These are phyloP conservation scores for Xerocomus potaroensis DNA, from an alignment of 768 basidiomycete genomes.

Conservation along the genomic window DNA sequence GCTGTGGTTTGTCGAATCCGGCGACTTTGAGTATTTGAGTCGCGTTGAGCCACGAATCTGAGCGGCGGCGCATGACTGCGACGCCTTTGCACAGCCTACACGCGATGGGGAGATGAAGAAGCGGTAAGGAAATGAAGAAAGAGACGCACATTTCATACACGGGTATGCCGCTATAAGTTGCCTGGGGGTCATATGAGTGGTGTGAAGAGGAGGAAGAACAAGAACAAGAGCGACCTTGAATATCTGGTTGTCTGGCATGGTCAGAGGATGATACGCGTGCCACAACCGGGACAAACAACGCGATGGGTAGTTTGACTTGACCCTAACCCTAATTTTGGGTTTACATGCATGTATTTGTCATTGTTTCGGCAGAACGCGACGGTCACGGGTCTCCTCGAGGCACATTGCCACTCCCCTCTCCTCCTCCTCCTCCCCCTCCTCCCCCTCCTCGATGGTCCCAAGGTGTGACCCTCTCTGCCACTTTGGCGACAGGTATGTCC, in stretches of 20 bases:
- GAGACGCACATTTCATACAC: slow-evolving; percentile 82
- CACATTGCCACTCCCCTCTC: slow-evolving; percentile 27
- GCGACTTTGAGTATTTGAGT: slow-evolving; percentile 99
- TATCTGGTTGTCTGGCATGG: slow-evolving; percentile 81
- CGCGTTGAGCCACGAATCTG: slow-evolving; percentile 98
- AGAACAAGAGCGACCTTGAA: slow-evolving; percentile 64
- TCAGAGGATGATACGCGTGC: slow-evolving; percentile 30
- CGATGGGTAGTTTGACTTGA: too few species aligned
- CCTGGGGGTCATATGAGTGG: slow-evolving; percentile 42
- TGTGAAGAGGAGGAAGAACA: background rate
- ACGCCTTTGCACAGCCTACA: slow-evolving; percentile 90
- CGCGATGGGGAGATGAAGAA: slow-evolving; percentile 37
- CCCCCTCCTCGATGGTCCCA: slow-evolving; percentile 32
- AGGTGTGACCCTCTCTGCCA: slow-evolving; percentile 74
- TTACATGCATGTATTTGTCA: slow-evolving; percentile 15
- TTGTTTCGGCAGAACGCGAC: slow-evolving; percentile 30
- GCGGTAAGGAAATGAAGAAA: slow-evolving; percentile 33
- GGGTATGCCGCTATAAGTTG: slow-evolving; percentile 90
- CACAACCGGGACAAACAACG: slow-evolving; percentile 40
- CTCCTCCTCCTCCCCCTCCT: slow-evolving; percentile 22
- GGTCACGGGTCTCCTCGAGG: slow-evolving; percentile 34
- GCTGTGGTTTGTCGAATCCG: slow-evolving; percentile 97
- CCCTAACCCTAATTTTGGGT: slow-evolving; percentile 23
- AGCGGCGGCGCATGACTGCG: slow-evolving; percentile 95
- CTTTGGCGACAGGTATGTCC: slow-evolving; percentile 68